Base-by-base conservation (phyloP, 2,329 filamentous ascomycete species). In the Penicillium glabrum region DNA sequence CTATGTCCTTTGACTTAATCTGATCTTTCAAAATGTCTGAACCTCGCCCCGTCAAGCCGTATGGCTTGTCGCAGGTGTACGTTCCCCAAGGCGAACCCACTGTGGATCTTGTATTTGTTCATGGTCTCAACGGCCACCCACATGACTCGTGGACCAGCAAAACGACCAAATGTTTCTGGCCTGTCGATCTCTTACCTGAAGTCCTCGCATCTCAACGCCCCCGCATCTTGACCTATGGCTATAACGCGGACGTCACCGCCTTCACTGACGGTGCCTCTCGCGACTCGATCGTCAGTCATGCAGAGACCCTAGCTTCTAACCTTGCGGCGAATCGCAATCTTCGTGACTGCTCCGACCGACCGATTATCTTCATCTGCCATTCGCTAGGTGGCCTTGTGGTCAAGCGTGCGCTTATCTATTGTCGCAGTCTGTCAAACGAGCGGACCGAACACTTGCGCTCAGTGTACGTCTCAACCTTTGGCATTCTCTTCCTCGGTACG, bases 321-420 rank as follows among this genome's bases (percentile, higher is more conserved):
- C 76, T 91, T 16, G 83, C 85, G 2, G 77, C 85, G 31, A 88
- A 88, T 68, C 82, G 89, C 61, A 83, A 82, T 66, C 66, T 75
- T 48, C 71, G 71, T 58, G 63, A 82, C 51, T 84, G 83, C 5
- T 75, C 78, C 33, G 79, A 81, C 24, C 84, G 86, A 45, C 87
- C 89, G 5, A 89, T 93, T 63, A 86, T 93, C 59, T 93, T 89
- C 79, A 83, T 92, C 35, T 88, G 83, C 50, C 89, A 92, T 71
- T 89, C 87, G 51, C 77, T 92, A 2, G 89, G 89, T 4, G 89
- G 89, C 7, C 84, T 91, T 57, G 76, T 92, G 2, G 82, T 89
- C 51, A 92, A 92, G 72, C 80, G 86, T 46, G 86, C 87, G 1
- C 75, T 92, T 47, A 80, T 89, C 49, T 86, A 89, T 69, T 88